phyloP scores from a whole-genome alignment of 2,329 filamentous ascomycete species.

The Corynespora cassiicola region DNA sequence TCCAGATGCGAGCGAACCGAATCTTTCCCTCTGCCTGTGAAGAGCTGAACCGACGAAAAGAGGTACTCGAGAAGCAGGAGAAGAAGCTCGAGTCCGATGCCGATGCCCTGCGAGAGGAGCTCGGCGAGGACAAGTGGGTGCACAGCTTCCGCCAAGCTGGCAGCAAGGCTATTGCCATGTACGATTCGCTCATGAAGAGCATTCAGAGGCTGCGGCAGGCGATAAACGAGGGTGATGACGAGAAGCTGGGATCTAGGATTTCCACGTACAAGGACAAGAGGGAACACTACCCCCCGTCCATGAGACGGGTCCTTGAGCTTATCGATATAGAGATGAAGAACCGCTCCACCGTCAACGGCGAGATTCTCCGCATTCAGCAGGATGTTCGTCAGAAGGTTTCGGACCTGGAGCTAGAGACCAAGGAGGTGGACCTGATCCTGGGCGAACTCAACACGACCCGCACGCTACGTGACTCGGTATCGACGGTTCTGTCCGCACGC shows the following conservation, averaged over 20 bases:
- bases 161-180: constrained; percentile 93
- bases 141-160: constrained; percentile 93
- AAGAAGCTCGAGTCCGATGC: constrained; percentile 89
- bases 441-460: constrained; percentile 74
- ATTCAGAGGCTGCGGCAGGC: constrained; percentile 81
- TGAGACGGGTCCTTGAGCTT: constrained; percentile 87
- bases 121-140: constrained; percentile 96
- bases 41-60: constrained; percentile 79
- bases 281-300: constrained; percentile 89
- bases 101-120: constrained; percentile 84
- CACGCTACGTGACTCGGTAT: constrained; percentile 89
- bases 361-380: constrained; percentile 83
- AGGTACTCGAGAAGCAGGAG: constrained; percentile 82
- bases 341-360: constrained; percentile 93
- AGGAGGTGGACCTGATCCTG: constrained; percentile 75
- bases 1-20: constrained; percentile 76
- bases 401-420: constrained; percentile 76
- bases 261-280: constrained; percentile 96
- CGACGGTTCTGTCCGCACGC: constrained; percentile 76
- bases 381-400: constrained; percentile 88
- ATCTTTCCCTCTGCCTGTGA: constrained; percentile 91
- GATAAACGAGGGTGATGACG: constrained; percentile 75
- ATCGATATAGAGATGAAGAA: constrained; percentile 97
- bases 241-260: constrained; percentile 69
- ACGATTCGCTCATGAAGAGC: constrained; percentile 90